Conservation (phyloP, 108 stramenopile species). For the Aureococcus anophagefferens region DNA sequence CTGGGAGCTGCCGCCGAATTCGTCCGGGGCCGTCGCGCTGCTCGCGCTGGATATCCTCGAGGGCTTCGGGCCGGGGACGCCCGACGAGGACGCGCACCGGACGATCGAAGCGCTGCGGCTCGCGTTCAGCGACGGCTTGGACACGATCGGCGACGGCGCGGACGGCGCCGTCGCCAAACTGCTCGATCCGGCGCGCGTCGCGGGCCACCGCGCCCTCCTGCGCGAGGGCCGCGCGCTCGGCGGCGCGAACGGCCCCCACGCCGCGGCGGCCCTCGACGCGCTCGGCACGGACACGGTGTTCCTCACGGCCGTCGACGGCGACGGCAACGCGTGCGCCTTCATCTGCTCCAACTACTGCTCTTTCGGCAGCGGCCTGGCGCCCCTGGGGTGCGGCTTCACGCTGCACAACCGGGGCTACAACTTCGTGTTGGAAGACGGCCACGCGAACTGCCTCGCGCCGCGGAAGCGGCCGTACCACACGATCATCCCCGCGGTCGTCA, state of each 20-base stretch:
- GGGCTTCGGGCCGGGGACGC: constrained; percentile 15
- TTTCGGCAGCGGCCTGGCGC: constrained; percentile 88
- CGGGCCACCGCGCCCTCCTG: neutral
- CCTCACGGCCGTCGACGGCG: constrained; percentile 75
- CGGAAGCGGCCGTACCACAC: constrained; percentile 89
- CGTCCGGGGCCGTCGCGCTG: constrained; percentile 83
- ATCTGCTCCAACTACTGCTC: constrained; percentile 90
- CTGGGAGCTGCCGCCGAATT: constrained; percentile 86
- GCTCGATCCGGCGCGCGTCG: constrained; percentile 18
- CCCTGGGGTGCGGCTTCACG: constrained; percentile 80
- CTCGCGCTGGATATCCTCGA: constrained; percentile 73
- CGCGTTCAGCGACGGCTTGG: constrained; percentile 75
- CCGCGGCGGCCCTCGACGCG: constrained; percentile 14
- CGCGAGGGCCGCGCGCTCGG: neutral
- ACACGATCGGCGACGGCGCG: constrained; percentile 57
- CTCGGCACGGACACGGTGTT: constrained; percentile 61
- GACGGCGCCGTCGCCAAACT: constrained; percentile 32
- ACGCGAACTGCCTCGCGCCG: constrained; percentile 74
- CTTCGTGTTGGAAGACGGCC: constrained; percentile 43
- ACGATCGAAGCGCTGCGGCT: constrained; percentile 81
- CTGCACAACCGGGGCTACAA: constrained; percentile 88
- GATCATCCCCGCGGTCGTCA: constrained; percentile 85
- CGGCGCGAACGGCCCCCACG: too few relatives aligned
- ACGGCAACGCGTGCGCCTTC: constrained; percentile 86
- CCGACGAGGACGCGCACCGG: constrained; percentile 43